Base-by-base conservation (phyloP, 768 basidiomycete genomes). In the Naematelia encephala region DNA sequence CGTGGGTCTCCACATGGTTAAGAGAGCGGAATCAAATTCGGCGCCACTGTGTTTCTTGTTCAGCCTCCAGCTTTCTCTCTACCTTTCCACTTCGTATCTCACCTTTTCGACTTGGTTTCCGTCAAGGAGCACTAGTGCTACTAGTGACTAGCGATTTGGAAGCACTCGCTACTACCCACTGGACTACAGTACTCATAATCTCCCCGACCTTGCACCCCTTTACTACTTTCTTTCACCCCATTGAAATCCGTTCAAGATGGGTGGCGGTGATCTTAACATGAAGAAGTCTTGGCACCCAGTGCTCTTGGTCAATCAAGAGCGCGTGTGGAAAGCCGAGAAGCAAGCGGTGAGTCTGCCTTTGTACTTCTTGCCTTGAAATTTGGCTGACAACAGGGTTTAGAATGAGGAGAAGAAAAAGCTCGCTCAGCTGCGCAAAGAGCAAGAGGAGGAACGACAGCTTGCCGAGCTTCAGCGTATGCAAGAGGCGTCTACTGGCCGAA, bases 261-360 rank as follows among this genome's bases (percentile, higher is more conserved):
- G 93, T 85, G 92, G 93, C 59, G 93, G 80, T 51, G 93, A 97
- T 78, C 82, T 97, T 76, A 98, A 98, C 75, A 98, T 98, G 70
- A 75, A 77, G 56, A 79, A 96, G 84, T 92, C 90, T 64, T 97
- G 93, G 93, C 93, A 97, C 78, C 93, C 93, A 84, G 86, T 92
- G 83, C 89, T 94, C 79, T 79, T 96, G 79, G 91, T 91, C 77
- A 94, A 94, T 80, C 94, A 97, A 87, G 91, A 94, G 86, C 86
- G 89, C 84, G 96, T 98, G 71, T 98, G 96, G 94, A 83, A 97
- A 56, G 89, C 94, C 78, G 96, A 99, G 79, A 92, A 94, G 84
- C 88, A 90, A 75, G 91, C 92, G 54, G 91, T 90, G 75, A 70
- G 89, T 82, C 12, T 25, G 42, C 25, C 8, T 47, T 22, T 28